Base-by-base conservation (phyloP, 495 filamentous ascomycete genomes). In the Penicillium flavigenum region DNA sequence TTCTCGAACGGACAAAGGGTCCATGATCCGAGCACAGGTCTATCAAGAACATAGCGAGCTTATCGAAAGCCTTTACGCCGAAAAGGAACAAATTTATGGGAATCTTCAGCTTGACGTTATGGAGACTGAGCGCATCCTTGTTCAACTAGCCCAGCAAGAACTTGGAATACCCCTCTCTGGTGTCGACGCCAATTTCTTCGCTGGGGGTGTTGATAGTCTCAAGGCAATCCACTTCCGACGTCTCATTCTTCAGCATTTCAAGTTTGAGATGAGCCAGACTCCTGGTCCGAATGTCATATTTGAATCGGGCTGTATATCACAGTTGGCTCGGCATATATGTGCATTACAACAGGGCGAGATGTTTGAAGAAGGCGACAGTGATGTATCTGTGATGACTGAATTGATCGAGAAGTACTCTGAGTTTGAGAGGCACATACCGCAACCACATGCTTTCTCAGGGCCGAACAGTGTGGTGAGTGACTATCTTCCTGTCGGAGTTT, bases 171-270 rank as follows among this genome's bases (percentile, higher is more conserved):
- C 66, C 1, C 58, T 82, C 6, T 64, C 75, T 4, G 60, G 71
- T 47, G 49, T 57, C 4, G 59, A 80, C 2, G 63, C 75, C 5
- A 79, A 84, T 58, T 77, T 87, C 62, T 86, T 85, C 50, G 65
- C 76, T 0, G 69, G 76, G 7, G 84, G 84, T 8, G 61, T 87
- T n/a, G 83, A 85, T 61, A 86, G 83, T 52, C 64, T 87, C n/a
- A 79, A 80, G 46, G 81, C 83, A 5, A 85, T 84, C 17, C 79
- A 83, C 47, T 64, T 86, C 46, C 76, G 81, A 32, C 70, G 78
- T 10, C 61, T 81, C 5, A 74, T 87, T 20, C 65, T 80, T 22
- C 69, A 74, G 12, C 67, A 77, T 34, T 75, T 82, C 41, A 69
- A 71, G 24, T 65, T 81, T 7, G 65, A 64, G 1, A 51, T 66